These are phyloP conservation scores for Infundibulicybe gibba DNA, from an alignment of 768 basidiomycete species.

Conservation along the genomic window DNA sequence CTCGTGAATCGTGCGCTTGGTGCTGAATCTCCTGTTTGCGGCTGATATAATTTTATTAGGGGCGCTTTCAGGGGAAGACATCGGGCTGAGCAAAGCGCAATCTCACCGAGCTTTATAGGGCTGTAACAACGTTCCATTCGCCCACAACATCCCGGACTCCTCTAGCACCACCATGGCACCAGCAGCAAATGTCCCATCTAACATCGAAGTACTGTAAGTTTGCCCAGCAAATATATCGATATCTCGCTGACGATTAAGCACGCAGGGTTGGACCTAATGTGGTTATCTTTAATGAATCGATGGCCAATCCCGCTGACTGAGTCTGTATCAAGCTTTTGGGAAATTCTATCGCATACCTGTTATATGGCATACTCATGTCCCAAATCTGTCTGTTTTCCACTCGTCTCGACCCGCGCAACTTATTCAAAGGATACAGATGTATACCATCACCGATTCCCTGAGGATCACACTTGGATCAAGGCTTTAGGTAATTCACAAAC, in stretches of 20 bases:
- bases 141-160: too few species aligned
- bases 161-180: too few species aligned
- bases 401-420: too few species aligned
- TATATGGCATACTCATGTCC: conserved; percentile 7
- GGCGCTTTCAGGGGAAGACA: too few species aligned
- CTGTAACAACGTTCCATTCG: too few species aligned
- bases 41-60: too few species aligned
- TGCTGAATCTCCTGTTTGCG: too few species aligned
- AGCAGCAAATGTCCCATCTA: conserved; percentile 1
- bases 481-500: conserved; percentile 2
- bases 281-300: conserved; percentile 1
- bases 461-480: conserved; percentile 5
- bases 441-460: conserved; percentile 3
- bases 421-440: neutral
- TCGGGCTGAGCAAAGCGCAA: too few species aligned
- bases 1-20: too few species aligned
- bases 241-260: neutral
- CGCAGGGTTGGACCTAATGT: conserved; percentile 1
- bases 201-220: conserved; percentile 6
- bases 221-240: neutral
- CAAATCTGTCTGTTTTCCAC: conserved; percentile 4
- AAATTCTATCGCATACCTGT: conserved; percentile 6
- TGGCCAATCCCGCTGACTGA: neutral
- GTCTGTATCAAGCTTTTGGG: conserved; percentile 7
- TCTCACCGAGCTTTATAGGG: too few species aligned